Conservation (phyloP, 768 basidiomycete genomes). For the Phylloporus scabripes region DNA sequence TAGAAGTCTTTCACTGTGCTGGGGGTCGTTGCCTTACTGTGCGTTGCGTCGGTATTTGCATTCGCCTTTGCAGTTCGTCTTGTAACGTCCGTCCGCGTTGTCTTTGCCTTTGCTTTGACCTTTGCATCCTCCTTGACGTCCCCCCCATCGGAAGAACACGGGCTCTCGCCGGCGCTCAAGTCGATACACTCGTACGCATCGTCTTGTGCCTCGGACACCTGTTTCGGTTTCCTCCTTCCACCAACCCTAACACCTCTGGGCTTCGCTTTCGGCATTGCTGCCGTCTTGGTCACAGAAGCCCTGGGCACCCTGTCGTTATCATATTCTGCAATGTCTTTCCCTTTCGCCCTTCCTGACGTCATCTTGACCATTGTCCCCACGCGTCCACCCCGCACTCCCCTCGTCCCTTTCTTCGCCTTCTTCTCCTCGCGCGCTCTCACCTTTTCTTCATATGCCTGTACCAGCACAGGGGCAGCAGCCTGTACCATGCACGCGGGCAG, state of each 20-base stretch:
- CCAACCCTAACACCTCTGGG: slow-evolving; percentile 5
- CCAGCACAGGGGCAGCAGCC: slow-evolving; percentile 60
- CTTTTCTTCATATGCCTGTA: slow-evolving; percentile 58
- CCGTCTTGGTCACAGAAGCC: slow-evolving; percentile 4
- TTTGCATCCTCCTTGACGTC: not conserved
- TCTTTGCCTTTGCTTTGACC: slow-evolving; percentile 9
- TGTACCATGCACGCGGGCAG: slow-evolving; percentile 76
- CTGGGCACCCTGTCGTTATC: not conserved
- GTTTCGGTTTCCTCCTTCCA: slow-evolving; percentile 16
- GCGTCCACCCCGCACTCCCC: slow-evolving; percentile 7
- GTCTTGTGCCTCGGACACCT: slow-evolving; percentile 22
- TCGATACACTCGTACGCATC: slow-evolving; percentile 25
- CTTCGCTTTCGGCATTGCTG: slow-evolving; percentile 4
- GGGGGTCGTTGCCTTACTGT: not conserved
- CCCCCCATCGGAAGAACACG: slow-evolving; percentile 15
- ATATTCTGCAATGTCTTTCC: not conserved
- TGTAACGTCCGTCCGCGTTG: not conserved
- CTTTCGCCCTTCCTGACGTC: slow-evolving; percentile 1
- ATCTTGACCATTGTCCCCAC: not conserved
- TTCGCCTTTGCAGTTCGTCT: not conserved
- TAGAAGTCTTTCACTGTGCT: slow-evolving; percentile 10
- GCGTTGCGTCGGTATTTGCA: not conserved
- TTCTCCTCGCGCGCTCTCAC: slow-evolving; percentile 40
- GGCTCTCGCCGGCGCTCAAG: slow-evolving; percentile 21
- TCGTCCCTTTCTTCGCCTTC: slow-evolving; percentile 32